These are phyloP conservation scores for Citrus unshiu DNA, from an alignment of 345 rosid genomes.

Conservation along the genomic window DNA sequence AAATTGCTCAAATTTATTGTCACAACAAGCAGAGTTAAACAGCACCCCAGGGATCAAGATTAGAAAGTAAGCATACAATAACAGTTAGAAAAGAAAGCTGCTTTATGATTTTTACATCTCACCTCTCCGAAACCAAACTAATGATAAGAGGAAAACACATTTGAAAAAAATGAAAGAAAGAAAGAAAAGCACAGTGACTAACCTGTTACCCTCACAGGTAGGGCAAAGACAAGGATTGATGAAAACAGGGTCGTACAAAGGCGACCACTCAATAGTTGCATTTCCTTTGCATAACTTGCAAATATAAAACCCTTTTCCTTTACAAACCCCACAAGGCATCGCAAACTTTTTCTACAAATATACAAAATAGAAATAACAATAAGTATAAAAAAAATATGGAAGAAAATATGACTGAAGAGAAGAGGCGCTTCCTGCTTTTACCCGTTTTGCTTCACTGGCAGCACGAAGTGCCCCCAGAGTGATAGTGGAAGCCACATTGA, in stretches of 20 bases:
- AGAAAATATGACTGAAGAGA: neutral
- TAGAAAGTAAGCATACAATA: neutral
- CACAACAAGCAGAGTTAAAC: neutral
- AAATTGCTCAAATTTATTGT: too few species aligned
- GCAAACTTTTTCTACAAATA: constrained; percentile 44
- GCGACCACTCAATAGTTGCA: constrained; percentile 71
- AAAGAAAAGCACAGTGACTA: neutral
- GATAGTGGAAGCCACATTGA: constrained; percentile 38
- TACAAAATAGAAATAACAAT: neutral
- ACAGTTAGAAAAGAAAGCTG: neutral
- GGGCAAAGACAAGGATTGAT: constrained; percentile 87
- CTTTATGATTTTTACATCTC: neutral
- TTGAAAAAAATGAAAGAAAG: too few species aligned
- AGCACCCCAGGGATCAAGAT: neutral
- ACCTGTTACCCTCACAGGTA: constrained; percentile 93
- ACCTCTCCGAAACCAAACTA: neutral
- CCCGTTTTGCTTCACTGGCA: constrained; percentile 38
- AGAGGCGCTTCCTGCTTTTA: neutral
- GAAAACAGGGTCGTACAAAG: constrained; percentile 70
- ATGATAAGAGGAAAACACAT: too few species aligned
- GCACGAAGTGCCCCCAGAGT: constrained; percentile 39
- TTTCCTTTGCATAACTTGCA: constrained; percentile 85
- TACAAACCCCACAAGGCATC: constrained; percentile 51
- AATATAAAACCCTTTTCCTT: constrained; percentile 77
- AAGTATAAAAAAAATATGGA: neutral